Conservation (phyloP, 345 rosid species). For the Luvunga scandens region DNA sequence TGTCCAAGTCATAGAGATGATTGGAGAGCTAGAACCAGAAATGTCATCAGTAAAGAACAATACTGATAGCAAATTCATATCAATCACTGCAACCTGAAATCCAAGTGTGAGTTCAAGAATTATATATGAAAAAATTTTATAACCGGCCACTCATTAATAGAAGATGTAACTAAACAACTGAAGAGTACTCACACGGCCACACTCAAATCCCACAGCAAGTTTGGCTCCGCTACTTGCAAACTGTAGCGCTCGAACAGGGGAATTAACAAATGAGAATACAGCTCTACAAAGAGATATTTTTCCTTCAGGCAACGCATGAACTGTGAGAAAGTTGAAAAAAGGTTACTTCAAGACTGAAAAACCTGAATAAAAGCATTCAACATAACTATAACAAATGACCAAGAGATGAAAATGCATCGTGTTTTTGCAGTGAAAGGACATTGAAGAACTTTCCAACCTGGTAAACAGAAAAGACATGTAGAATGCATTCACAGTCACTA, state of each 20-base stretch:
- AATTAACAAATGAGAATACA: constrained; percentile 33
- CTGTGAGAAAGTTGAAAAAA: constrained; percentile 25
- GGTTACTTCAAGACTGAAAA: constrained; percentile 15
- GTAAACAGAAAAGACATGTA: background rate
- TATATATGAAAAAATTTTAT: background rate
- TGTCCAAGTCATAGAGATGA: constrained; percentile 36
- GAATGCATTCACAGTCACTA: constrained; percentile 2
- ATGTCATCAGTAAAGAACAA: constrained; percentile 34
- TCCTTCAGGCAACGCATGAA: constrained; percentile 33
- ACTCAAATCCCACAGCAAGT: constrained; percentile 49
- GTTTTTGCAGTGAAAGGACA: background rate
- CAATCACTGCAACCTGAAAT: constrained; percentile 55
- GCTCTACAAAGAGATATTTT: constrained; percentile 40
- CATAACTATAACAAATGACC: constrained; percentile 4
- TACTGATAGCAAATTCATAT: constrained; percentile 34
- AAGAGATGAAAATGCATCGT: background rate
- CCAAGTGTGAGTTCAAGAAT: constrained; percentile 13
- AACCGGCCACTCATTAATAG: background rate
- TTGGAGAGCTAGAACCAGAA: constrained; percentile 28
- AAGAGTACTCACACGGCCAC: constrained; percentile 39
- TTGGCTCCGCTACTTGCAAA: constrained; percentile 36
- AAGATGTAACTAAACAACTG: background rate
- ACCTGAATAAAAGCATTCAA: background rate
- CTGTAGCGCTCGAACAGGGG: constrained; percentile 35
- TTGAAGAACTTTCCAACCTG: constrained; percentile 3